phyloP scores from a whole-genome alignment of 176 grass and related monocot species.

The Melocanna baccifera region DNA sequence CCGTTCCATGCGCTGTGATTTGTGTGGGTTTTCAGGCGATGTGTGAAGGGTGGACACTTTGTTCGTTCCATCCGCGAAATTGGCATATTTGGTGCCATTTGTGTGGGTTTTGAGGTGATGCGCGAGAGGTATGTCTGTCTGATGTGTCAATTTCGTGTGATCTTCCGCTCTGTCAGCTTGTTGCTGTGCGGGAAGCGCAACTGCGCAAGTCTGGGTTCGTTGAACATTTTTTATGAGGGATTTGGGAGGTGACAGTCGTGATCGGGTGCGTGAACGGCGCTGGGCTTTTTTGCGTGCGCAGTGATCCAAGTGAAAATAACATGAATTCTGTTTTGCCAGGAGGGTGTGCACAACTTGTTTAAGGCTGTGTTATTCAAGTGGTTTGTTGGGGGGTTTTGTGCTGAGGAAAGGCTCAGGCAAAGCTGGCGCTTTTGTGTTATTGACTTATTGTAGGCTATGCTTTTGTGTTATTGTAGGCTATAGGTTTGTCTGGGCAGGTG shows the following conservation, averaged over 20 bases:
- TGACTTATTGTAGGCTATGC: not conserved
- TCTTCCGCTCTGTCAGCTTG: not conserved
- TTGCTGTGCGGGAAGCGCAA: not conserved
- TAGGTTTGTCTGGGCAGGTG: not conserved
- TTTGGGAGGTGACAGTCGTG: not conserved
- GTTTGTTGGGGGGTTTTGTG: not conserved
- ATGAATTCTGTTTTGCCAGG: not conserved
- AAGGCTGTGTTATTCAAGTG: not conserved
- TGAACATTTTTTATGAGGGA: not conserved
- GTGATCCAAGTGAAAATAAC: conserved; percentile 22
- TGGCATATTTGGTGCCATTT: not conserved
- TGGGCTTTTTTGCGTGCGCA: not conserved
- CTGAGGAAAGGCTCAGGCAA: not conserved
- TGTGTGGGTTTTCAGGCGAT: not conserved
- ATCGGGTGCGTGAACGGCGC: not conserved
- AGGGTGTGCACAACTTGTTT: not conserved
- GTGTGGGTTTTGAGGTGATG: not conserved
- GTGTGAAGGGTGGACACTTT: not conserved
- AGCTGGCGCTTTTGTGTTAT: not conserved
- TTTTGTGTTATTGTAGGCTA: not conserved
- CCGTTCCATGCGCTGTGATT: not conserved
- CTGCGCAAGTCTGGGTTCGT: not conserved
- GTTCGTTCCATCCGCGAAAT: not conserved
- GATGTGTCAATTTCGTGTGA: not conserved
- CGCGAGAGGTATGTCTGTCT: not conserved